A percentile compares a stretch with the other conserved stretches of the same genome.
phyloP scores from a whole-genome alignment of 495 filamentous ascomycete species.

The Xylaria nigripes region DNA sequence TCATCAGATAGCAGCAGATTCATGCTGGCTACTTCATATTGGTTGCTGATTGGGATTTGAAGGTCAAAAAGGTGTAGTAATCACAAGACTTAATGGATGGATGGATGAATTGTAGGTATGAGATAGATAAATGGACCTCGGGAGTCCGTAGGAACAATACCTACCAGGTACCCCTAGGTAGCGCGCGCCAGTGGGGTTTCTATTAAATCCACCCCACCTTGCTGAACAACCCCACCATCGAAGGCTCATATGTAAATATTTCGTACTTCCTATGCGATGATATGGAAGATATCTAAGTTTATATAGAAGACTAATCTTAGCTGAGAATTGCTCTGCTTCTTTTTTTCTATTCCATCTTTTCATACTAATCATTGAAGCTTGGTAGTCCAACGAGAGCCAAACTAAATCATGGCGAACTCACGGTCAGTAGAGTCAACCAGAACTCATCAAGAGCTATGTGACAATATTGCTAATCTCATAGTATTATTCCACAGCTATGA shows the following conservation, averaged over 20 bases:
- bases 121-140: no score
- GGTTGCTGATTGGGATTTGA: background rate
- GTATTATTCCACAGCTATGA: conserved; percentile 54
- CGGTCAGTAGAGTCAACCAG: conserved; percentile 24
- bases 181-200: background rate
- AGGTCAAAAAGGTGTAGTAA: background rate
- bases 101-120: no score
- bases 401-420: conserved; percentile 40
- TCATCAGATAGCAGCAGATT: conserved; percentile 46
- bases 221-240: background rate
- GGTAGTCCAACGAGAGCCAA: background rate
- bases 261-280: no score
- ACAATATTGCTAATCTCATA: conserved; percentile 16
- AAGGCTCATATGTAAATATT: no score
- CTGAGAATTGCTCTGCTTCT: no score
- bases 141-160: no score
- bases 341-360: no score
- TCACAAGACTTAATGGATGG: no score
- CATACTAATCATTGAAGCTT: background rate
- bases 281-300: no score
- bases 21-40: conserved; percentile 29
- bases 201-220: background rate
- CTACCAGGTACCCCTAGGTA: background rate
- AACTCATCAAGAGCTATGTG: background rate
- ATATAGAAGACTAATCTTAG: no score